phyloP scores from a whole-genome alignment of 2,329 filamentous ascomycete species.

The Ophiostoma pallidulum region DNA sequence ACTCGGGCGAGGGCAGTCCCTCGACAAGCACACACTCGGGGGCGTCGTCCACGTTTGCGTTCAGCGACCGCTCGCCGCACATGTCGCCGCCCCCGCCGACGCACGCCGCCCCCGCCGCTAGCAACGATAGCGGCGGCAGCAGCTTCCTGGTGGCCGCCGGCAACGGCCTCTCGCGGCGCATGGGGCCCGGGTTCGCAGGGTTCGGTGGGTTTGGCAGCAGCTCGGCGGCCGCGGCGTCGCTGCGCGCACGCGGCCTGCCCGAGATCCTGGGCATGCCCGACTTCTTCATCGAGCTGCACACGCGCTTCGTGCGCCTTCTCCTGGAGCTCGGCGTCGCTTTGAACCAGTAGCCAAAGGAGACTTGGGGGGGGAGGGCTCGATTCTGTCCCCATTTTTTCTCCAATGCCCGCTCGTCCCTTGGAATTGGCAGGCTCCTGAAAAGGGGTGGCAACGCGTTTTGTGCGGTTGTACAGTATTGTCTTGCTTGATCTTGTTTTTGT shows the following conservation, averaged over 20 bases:
- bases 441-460: neutral
- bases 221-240: slow-evolving; percentile 38
- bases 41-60: no score
- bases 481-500: no score
- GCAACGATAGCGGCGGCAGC: slow-evolving; percentile 31
- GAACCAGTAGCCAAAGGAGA: no score
- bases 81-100: slow-evolving; percentile 16
- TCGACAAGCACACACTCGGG: slow-evolving; percentile 24
- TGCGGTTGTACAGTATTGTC: neutral
- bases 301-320: slow-evolving; percentile 53
- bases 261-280: slow-evolving; percentile 58
- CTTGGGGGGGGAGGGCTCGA: no score
- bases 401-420: no score
- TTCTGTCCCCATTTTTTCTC: neutral
- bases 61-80: slow-evolving; percentile 20
- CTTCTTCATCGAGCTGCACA: slow-evolving; percentile 59
- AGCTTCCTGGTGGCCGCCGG: slow-evolving; percentile 47
- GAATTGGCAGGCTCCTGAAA: neutral
- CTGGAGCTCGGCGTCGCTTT: slow-evolving; percentile 48
- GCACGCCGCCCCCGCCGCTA: slow-evolving; percentile 19
- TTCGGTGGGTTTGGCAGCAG: slow-evolving; percentile 31
- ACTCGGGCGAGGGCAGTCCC: slow-evolving; percentile 22
- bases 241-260: slow-evolving; percentile 51
- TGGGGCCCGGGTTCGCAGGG: slow-evolving; percentile 44
- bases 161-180: slow-evolving; percentile 46